Evolutionary conservation across 75 land plant genomes (phyloP).

Genomic region (Isoetes taiwanensis): DNA sequence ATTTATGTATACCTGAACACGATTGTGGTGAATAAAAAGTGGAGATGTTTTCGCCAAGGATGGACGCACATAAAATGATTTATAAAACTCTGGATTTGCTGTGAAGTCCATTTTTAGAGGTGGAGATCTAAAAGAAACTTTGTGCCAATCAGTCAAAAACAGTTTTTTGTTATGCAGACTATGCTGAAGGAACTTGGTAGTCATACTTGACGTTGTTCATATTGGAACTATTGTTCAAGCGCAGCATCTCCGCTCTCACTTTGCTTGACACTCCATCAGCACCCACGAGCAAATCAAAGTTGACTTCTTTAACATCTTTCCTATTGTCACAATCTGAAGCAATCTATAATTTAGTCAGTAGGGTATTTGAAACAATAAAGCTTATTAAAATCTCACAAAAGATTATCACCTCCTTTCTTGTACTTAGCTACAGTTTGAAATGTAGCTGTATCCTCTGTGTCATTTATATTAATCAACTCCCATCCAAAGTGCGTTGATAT

Average conservation of each 20-base stretch:
- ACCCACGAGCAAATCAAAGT: slow-evolving; percentile 27
- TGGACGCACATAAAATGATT: slow-evolving; percentile 23
- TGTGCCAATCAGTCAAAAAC: background rate
- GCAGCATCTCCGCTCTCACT: slow-evolving; percentile 22
- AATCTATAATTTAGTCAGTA: background rate
- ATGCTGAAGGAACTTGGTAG: background rate
- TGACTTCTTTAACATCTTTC: slow-evolving; percentile 13
- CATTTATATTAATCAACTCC: slow-evolving; percentile 18
- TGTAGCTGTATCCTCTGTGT: slow-evolving; percentile 11
- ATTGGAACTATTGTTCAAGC: slow-evolving; percentile 2
- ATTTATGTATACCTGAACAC: slow-evolving; percentile 26
- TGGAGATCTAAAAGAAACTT: background rate
- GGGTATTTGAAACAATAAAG: background rate
- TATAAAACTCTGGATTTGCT: slow-evolving; percentile 1
- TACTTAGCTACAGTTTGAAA: slow-evolving; percentile 13
- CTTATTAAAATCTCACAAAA: background rate
- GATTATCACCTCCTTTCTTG: background rate
- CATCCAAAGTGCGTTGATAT: slow-evolving; percentile 28
- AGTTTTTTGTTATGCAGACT: background rate
- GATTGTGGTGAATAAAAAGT: slow-evolving; percentile 16
- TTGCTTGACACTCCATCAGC: slow-evolving; percentile 29
- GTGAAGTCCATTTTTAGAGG: slow-evolving; percentile 11
- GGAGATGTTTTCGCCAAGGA: slow-evolving; percentile 21
- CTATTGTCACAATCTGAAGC: background rate
- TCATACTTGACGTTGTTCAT: too few relatives aligned